Evolutionary conservation across 129 eudicot genomes (phyloP).

Genomic region (Flaveria bidentis): DNA sequence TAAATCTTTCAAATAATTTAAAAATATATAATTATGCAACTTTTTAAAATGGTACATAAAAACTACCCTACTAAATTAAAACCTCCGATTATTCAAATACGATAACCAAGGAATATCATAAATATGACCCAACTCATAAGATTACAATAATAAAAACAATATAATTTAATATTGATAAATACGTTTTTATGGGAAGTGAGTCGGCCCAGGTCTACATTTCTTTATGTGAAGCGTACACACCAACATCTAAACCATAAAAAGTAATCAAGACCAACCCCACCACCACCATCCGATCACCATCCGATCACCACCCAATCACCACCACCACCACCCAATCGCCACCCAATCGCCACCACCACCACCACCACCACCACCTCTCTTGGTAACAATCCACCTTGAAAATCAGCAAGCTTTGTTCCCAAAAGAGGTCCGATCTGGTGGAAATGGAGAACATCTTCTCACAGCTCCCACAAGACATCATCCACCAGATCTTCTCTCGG

Average conservation of each 20-base stretch:
- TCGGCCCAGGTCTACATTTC: constrained; percentile 27
- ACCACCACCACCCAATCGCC: constrained; percentile 3
- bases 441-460: constrained; percentile 51
- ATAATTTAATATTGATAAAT: not conserved
- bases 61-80: too few species aligned
- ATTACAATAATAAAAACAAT: too few species aligned
- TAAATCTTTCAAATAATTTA: too few species aligned
- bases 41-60: too few species aligned
- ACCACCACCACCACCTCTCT: not conserved
- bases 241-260: not conserved
- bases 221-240: constrained; percentile 10
- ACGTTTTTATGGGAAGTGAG: not conserved
- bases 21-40: too few species aligned
- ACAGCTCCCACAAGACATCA: constrained; percentile 71
- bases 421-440: constrained; percentile 10
- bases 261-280: not conserved
- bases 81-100: too few species aligned
- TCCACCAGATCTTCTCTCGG: constrained; percentile 74
- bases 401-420: too few species aligned
- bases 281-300: not conserved
- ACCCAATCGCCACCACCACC: not conserved
- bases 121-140: too few species aligned
- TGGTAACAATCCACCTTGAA: not conserved
- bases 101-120: too few species aligned
- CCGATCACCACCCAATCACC: constrained; percentile 1